phyloP scores from a whole-genome alignment of 305 asterid species.

The Fraxinus floribunda region DNA sequence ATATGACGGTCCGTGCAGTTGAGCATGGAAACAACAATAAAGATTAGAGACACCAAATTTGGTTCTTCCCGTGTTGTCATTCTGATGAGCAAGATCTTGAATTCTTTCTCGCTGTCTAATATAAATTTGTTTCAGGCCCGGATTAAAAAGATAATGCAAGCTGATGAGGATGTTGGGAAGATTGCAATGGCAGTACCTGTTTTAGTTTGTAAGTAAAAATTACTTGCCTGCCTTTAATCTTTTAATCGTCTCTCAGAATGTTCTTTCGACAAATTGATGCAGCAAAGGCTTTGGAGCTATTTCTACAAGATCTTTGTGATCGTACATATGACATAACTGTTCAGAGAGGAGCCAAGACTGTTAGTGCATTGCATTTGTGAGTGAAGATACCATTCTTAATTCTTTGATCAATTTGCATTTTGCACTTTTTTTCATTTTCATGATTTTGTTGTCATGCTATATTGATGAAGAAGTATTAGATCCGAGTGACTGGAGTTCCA shows the following conservation, averaged over 20 bases:
- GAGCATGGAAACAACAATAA: constrained; percentile 4
- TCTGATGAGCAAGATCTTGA: constrained; percentile 7
- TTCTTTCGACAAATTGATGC: constrained; percentile 33
- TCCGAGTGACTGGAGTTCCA: neutral
- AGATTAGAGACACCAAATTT: neutral
- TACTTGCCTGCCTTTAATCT: constrained; percentile 17
- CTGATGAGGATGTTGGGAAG: constrained; percentile 98
- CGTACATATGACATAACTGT: constrained; percentile 93
- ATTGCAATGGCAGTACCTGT: constrained; percentile 98
- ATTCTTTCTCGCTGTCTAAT: constrained; percentile 13
- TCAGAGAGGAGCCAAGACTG: constrained; percentile 97
- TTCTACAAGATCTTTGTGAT: constrained; percentile 98
- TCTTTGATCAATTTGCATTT: neutral
- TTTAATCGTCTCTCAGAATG: neutral
- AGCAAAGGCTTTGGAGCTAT: constrained; percentile 97
- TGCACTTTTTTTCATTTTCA: neutral
- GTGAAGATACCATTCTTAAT: constrained; percentile 32
- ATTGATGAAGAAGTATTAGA: neutral
- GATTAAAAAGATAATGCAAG: constrained; percentile 95
- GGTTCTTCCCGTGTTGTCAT: neutral
- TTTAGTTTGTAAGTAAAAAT: constrained; percentile 70
- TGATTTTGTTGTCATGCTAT: neutral
- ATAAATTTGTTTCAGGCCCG: constrained; percentile 62
- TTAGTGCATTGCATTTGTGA: constrained; percentile 82
- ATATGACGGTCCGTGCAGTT: constrained; percentile 4